These are phyloP conservation scores for Diaporthe sp. DNA, from an alignment of 2,329 filamentous ascomycete species.

Conservation along the genomic window DNA sequence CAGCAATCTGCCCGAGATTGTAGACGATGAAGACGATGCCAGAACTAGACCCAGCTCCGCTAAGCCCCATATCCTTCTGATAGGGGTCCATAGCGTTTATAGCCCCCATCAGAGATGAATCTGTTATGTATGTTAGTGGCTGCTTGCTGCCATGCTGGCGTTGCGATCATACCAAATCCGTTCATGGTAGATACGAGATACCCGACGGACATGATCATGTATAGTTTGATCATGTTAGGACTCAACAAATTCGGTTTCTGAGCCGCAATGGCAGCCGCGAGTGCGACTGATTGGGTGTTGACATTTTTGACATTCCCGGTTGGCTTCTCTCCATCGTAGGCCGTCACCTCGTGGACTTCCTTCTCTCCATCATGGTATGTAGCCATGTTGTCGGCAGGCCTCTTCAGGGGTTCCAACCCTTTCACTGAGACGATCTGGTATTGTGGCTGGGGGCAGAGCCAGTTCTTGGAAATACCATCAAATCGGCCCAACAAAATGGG, in stretches of 20 bases:
- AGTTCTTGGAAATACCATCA: background rate
- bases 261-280: constrained; percentile 47
- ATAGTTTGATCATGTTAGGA: constrained; percentile 48
- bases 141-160: too few species aligned
- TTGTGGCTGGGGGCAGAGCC: background rate
- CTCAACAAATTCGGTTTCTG: constrained; percentile 48
- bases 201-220: constrained; percentile 50
- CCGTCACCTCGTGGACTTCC: constrained; percentile 29
- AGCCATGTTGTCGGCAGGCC: constrained; percentile 18
- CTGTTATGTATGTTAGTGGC: constrained; percentile 39
- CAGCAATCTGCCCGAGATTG: constrained; percentile 60
- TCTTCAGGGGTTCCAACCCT: background rate
- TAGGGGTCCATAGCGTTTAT: constrained; percentile 65
- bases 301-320: constrained; percentile 45
- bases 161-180: constrained; percentile 53
- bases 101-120: constrained; percentile 63
- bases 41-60: constrained; percentile 46
- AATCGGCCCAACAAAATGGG: background rate
- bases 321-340: constrained; percentile 38
- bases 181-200: constrained; percentile 63
- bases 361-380: background rate
- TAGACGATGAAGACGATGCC: constrained; percentile 64
- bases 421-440: background rate
- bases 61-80: constrained; percentile 58
- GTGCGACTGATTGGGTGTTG: constrained; percentile 48